These are phyloP conservation scores for Euphrasia confusa DNA, from an alignment of 257 asterid species.

Conservation along the genomic window DNA sequence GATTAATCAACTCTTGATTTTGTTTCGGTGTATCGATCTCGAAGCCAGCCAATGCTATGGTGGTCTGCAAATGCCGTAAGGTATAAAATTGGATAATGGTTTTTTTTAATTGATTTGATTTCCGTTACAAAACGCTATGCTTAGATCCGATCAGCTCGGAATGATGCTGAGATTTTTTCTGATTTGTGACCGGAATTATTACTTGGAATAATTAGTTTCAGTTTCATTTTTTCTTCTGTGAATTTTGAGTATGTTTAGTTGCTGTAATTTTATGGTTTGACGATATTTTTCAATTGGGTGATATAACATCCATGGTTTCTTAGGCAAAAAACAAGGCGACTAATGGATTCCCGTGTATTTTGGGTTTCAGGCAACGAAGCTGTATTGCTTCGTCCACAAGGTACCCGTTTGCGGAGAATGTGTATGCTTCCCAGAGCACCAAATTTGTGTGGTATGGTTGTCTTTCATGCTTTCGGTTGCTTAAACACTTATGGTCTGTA, in stretches of 20 bases:
- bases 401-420: constrained; percentile 97
- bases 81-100: constrained; percentile 24
- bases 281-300: background rate
- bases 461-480: background rate
- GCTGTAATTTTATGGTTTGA: background rate
- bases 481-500: background rate
- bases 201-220: no score
- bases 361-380: constrained; percentile 73
- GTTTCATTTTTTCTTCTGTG: background rate
- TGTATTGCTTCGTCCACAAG: constrained; percentile 98
- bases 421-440: constrained; percentile 90
- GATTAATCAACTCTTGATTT: background rate
- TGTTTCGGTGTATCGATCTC: constrained; percentile 34
- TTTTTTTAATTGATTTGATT: no score
- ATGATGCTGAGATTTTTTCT: no score
- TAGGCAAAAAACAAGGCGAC: background rate
- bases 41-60: constrained; percentile 55
- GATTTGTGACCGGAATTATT: no score
- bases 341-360: constrained; percentile 19
- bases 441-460: constrained; percentile 81
- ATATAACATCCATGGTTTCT: background rate
- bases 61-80: constrained; percentile 99
- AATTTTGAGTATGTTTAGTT: background rate
- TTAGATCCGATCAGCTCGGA: no score
- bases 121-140: no score